Evolutionary conservation across 2,329 filamentous ascomycete genomes (phyloP).

Genomic region (Coniochaeta sp.): DNA sequence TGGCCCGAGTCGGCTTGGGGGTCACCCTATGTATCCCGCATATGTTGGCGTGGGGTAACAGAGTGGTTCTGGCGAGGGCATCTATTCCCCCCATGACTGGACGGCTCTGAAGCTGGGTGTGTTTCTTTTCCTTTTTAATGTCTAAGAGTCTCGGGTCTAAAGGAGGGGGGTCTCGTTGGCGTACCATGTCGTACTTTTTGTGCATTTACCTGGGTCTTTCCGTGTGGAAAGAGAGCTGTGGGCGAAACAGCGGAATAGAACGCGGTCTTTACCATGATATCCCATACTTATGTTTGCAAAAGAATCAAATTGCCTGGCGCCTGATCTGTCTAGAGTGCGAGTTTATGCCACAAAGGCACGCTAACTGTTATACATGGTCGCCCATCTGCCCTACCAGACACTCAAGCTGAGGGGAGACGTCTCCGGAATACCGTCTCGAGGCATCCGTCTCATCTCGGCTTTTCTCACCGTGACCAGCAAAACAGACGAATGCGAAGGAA

Average conservation of each 20-base stretch:
- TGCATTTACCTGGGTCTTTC: background rate
- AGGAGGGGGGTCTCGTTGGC: background rate
- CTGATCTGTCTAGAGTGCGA: background rate
- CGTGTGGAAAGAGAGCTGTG: background rate
- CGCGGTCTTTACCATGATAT: background rate
- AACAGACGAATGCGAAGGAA: too few species aligned
- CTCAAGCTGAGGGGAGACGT: too few species aligned
- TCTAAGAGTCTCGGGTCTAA: background rate
- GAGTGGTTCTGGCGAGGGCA: background rate
- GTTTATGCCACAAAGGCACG: background rate
- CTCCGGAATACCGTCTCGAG: background rate
- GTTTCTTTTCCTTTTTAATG: constrained; percentile 1
- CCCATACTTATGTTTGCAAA: background rate
- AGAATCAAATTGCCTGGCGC: background rate
- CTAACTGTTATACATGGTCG: background rate
- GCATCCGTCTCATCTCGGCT: background rate
- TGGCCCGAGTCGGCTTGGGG: background rate
- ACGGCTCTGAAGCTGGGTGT: background rate
- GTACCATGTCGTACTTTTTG: background rate
- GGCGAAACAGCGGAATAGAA: background rate
- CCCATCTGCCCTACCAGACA: background rate
- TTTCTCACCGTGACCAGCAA: too few species aligned
- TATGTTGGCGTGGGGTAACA: background rate
- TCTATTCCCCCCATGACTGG: background rate
- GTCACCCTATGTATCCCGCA: background rate